Conservation (phyloP, 257 asterid species). For the Petunia secreta region DNA sequence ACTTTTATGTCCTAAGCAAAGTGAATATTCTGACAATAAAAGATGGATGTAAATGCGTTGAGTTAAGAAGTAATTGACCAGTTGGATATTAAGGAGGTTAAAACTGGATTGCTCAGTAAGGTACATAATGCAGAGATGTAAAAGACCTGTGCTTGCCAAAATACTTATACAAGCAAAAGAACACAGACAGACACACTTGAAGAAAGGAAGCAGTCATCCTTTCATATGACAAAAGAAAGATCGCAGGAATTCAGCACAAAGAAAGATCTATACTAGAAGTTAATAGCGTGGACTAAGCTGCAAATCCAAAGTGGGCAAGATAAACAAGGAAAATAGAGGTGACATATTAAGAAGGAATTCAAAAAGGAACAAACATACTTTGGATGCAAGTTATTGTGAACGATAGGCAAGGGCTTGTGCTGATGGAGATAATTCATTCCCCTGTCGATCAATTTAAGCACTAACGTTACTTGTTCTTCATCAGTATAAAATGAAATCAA, state of each 20-base stretch:
- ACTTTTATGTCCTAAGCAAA: background rate
- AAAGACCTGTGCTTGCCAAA: background rate
- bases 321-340: background rate
- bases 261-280: background rate
- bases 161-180: background rate
- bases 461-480: background rate
- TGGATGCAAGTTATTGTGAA: conserved; percentile 58
- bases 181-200: conserved; percentile 2
- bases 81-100: background rate
- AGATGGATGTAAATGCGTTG: background rate
- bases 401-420: conserved; percentile 67
- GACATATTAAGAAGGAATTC: background rate
- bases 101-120: background rate
- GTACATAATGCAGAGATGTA: background rate
- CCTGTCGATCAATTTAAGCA: conserved; percentile 40
- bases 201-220: background rate
- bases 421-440: conserved; percentile 72
- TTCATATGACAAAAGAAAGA: background rate
- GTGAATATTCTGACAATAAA: conserved; percentile 8
- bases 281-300: background rate
- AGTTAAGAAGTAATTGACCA: conserved; percentile 4
- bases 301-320: background rate
- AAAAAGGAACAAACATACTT: conserved; percentile 36
- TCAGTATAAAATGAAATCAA: background rate
- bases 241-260: conserved; percentile 5